Percentiles rank a stretch among this genome's conserved stretches.
These are phyloP conservation scores for Nymphaea colorata DNA, from an alignment of 164 flowering plant genomes.

Conservation along the genomic window DNA sequence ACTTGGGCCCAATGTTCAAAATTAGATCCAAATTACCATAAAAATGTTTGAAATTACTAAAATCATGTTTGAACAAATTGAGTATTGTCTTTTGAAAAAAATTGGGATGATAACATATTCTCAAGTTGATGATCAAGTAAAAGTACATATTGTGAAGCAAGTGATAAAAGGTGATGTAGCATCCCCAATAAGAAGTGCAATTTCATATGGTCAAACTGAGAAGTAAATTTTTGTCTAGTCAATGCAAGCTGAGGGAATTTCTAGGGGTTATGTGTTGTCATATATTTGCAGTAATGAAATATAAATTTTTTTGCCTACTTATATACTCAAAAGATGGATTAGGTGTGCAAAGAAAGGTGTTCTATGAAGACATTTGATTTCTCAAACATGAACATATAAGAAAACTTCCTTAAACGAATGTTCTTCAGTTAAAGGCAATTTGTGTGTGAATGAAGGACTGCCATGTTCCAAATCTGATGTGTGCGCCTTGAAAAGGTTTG, in stretches of 20 bases:
- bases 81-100: too few relatives aligned
- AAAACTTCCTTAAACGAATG: not conserved
- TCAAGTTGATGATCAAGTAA: not conserved
- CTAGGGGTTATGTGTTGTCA: not conserved
- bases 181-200: not conserved
- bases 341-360: not conserved
- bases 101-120: too few relatives aligned
- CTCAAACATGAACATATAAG: not conserved
- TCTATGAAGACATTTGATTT: not conserved
- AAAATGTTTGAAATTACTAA: too few relatives aligned
- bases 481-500: too few relatives aligned
- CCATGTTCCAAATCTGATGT: too few relatives aligned
- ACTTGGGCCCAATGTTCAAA: too few relatives aligned
- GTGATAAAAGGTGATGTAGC: not conserved
- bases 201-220: not conserved
- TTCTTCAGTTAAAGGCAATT: not conserved
- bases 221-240: not conserved
- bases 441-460: too few relatives aligned
- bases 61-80: too few relatives aligned
- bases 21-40: too few relatives aligned
- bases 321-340: slow-evolving; percentile 1
- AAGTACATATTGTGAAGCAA: not conserved
- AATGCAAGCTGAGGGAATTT: not conserved
- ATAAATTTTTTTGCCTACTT: not conserved
- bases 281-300: not conserved